phyloP scores from a whole-genome alignment of 345 rosid genomes.

The Turritis glabra region DNA sequence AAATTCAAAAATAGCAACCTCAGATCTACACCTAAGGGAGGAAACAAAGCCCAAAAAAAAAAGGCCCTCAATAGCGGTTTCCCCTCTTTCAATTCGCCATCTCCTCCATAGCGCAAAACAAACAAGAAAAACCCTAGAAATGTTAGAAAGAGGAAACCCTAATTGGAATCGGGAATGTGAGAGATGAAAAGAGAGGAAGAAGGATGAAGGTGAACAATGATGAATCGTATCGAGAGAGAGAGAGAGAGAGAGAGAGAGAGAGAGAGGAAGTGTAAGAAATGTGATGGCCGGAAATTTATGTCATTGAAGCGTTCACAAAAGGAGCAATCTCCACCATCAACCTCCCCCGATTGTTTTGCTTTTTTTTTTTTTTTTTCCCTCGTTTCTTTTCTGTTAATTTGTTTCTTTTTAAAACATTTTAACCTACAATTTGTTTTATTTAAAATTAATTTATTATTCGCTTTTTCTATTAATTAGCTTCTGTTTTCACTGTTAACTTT shows the following conservation, averaged over 20 bases:
- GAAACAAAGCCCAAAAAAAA: background rate
- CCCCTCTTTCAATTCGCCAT: constrained; percentile 38
- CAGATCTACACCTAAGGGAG: constrained; percentile 58
- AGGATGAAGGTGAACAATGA: background rate
- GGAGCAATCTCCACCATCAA: constrained; percentile 56
- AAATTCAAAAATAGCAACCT: constrained; percentile 35
- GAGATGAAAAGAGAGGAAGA: background rate
- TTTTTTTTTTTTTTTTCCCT: background rate
- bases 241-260: background rate
- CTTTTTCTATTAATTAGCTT: background rate
- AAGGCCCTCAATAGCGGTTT: background rate
- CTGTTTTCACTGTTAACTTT: background rate
- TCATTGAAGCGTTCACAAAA: constrained; percentile 81
- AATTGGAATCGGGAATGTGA: no score
- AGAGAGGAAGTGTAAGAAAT: constrained; percentile 26
- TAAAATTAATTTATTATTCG: background rate
- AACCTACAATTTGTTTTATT: no score
- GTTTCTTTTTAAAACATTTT: no score
- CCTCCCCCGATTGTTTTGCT: constrained; percentile 38
- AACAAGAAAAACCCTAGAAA: constrained; percentile 15
- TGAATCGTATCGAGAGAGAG: constrained; percentile 10
- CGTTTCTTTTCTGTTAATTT: constrained; percentile 4
- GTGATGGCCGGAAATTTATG: constrained; percentile 53
- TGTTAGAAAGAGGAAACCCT: constrained; percentile 22
- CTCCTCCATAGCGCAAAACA: background rate